Evolutionary conservation across 164 flowering plant genomes (phyloP).

Genomic region (Malania oleifera): DNA sequence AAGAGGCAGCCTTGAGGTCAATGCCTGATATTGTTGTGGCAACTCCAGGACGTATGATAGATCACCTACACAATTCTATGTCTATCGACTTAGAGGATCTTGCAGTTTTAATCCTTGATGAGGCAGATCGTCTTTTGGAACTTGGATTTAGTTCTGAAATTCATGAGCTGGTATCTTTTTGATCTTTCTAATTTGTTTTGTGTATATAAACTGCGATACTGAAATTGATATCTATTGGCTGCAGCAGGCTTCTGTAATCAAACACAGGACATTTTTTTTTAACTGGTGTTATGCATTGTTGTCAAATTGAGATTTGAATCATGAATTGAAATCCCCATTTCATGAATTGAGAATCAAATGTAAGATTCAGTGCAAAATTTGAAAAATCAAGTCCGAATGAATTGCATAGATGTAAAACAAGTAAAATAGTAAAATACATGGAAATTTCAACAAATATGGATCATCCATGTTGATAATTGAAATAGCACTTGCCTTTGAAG

Average conservation of each 20-base stretch:
- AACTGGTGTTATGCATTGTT: too few relatives aligned
- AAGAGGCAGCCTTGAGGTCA: constrained; percentile 81
- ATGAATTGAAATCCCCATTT: too few relatives aligned
- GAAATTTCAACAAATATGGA: too few relatives aligned
- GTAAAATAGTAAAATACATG: too few relatives aligned
- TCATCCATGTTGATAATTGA: too few relatives aligned
- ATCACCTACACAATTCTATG: constrained; percentile 89
- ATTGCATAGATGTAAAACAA: too few relatives aligned
- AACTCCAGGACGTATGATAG: constrained; percentile 97
- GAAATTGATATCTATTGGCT: not conserved
- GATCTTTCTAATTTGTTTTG: not conserved
- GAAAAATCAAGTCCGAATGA: too few relatives aligned
- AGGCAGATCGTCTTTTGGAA: constrained; percentile 97
- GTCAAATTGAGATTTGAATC: too few relatives aligned
- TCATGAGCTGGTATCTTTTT: constrained; percentile 64
- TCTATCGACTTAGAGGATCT: constrained; percentile 93
- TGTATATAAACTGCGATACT: not conserved
- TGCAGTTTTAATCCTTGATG: constrained; percentile 91
- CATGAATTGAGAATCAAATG: too few relatives aligned
- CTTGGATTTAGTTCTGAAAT: constrained; percentile 91
- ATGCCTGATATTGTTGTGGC: constrained; percentile 98
- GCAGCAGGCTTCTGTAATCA: not conserved
- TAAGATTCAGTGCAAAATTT: too few relatives aligned
- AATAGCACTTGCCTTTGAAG: too few relatives aligned
- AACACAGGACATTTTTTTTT: too few relatives aligned